Percentiles rank a stretch among this genome's conserved stretches.
Evolutionary conservation across 306 rosid species (phyloP).

Genomic region (Heteromeles arbutifolia): DNA sequence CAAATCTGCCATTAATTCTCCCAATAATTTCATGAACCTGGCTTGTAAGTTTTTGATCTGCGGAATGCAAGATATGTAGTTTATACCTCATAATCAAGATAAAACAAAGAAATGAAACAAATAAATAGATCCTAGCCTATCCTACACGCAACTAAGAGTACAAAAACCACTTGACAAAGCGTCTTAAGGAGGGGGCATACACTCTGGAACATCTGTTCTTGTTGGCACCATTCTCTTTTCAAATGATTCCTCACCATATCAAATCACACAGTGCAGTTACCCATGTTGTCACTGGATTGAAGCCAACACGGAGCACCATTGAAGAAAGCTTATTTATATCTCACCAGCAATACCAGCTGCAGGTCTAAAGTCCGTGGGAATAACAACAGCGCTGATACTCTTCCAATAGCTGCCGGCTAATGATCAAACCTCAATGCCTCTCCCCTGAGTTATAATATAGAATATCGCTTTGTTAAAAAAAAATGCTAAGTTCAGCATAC

Average conservation of each 20-base stretch:
- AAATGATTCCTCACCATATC: background rate
- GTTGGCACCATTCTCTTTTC: constrained; percentile 48
- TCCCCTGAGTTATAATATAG: too few relatives aligned
- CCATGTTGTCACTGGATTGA: background rate
- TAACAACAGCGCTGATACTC: background rate
- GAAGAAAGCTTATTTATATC: background rate
- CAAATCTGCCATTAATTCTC: constrained; percentile 85
- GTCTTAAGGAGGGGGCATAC: constrained; percentile 38
- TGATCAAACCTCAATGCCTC: background rate
- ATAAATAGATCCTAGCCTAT: too few relatives aligned
- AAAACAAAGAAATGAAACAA: background rate
- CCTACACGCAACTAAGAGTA: too few relatives aligned
- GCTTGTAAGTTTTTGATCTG: constrained; percentile 92
- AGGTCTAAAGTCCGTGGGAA: background rate
- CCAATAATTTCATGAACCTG: constrained; percentile 97
- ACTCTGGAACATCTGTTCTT: constrained; percentile 90
- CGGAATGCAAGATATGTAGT: constrained; percentile 25
- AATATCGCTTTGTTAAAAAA: too few relatives aligned
- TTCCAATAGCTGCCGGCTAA: background rate
- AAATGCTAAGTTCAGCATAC: too few relatives aligned
- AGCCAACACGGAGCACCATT: background rate
- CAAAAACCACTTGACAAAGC: constrained; percentile 13
- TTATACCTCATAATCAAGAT: constrained; percentile 6
- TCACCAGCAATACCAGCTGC: background rate
- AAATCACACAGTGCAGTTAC: background rate